Conservation (phyloP, 1,284 basidiomycete species). For the Trametes pubescens region DNA sequence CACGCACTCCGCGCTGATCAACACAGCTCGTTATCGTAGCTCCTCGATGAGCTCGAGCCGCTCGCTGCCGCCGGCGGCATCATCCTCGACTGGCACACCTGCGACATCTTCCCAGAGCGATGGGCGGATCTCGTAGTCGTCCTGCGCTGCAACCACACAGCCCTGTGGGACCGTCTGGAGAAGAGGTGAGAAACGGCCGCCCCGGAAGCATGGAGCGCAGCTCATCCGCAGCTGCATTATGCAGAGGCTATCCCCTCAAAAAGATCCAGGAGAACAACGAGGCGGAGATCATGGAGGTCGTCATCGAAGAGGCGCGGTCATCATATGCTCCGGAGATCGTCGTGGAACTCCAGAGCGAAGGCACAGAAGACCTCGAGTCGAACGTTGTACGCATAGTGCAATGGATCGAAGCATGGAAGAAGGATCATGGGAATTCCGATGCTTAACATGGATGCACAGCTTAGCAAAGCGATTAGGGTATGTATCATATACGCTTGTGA, state of each 20-base stretch:
- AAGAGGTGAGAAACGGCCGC: conserved; percentile 66
- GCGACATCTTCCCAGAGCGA: conserved; percentile 93
- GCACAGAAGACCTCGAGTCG: conserved; percentile 82
- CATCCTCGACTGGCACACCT: conserved; percentile 98
- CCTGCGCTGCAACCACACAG: conserved; percentile 87
- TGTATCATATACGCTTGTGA: conserved; percentile 13
- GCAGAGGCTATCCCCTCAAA: conserved; percentile 86
- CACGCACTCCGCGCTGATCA: conserved; percentile 28
- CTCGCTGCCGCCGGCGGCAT: conserved; percentile 75
- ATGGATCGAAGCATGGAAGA: conserved; percentile 87
- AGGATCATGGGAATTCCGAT: conserved; percentile 48
- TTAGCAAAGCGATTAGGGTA: conserved; percentile 5
- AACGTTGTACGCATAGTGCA: conserved; percentile 86
- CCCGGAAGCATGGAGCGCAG: not conserved
- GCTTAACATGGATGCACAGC: conserved; percentile 3
- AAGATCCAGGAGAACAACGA: conserved; percentile 99
- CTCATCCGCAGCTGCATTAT: conserved; percentile 9
- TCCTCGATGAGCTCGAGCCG: conserved; percentile 90
- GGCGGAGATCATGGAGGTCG: conserved; percentile 97
- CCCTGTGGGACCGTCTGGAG: conserved; percentile 95
- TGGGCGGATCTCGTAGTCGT: conserved; percentile 99
- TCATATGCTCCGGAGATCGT: conserved; percentile 89
- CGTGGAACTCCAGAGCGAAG: conserved; percentile 86
- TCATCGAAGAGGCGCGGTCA: conserved; percentile 87
- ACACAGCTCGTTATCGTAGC: conserved; percentile 49